Conservation (phyloP, 78 protist genomes). For the Dictyostelium discoideum region dicty_2.7 NC_007091.3:2524501-2525000, state of each 20-base stretch:
- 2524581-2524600: slow-evolving; percentile 1
- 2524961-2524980: slow-evolving; percentile 51
- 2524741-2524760: neutral
- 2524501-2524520: neutral
- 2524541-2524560: neutral
- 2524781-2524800: neutral
- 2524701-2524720: neutral
- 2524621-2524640: neutral
- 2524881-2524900: neutral
- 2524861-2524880: neutral
- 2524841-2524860: slow-evolving; percentile 48
- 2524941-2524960: neutral
- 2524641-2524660: neutral
- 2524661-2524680: slow-evolving; percentile 2
- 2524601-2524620: neutral
- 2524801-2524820: neutral
- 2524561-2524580: neutral
- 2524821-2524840: neutral
- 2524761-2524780: neutral
- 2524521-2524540: neutral
- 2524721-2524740: too few species aligned
- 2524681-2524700: neutral
- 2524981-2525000: neutral
- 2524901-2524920: neutral
- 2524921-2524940: neutral